Evolutionary conservation across 257 asterid genomes (phyloP).

Genomic region (Solanum piurae): DNA sequence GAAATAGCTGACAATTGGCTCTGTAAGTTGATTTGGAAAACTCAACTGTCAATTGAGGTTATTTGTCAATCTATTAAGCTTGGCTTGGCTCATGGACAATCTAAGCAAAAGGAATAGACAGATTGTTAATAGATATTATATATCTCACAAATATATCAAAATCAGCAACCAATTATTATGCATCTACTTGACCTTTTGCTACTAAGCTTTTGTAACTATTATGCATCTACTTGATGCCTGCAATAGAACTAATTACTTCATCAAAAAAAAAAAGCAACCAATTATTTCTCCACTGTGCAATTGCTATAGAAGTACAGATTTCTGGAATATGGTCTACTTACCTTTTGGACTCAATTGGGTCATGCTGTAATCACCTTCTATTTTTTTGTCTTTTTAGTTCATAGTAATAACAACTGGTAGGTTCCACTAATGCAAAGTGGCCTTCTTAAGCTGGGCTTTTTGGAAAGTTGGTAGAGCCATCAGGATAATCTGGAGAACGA

Average conservation of each 20-base stretch:
- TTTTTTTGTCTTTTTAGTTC: background rate
- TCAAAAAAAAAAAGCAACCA: no score
- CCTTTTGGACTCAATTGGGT: background rate
- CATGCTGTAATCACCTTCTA: background rate
- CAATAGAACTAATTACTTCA: no score
- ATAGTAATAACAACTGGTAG: background rate
- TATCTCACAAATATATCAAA: background rate
- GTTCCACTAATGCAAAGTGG: background rate
- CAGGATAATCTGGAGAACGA: background rate
- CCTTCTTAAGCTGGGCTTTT: background rate
- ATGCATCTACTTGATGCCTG: no score
- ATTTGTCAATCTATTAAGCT: background rate
- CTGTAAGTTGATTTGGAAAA: background rate
- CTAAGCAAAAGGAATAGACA: background rate
- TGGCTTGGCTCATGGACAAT: background rate
- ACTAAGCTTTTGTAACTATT: no score
- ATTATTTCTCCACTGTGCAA: background rate
- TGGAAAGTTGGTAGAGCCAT: background rate
- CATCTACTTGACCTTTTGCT: no score
- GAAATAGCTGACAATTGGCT: background rate
- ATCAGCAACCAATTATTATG: background rate
- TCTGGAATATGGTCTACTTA: background rate
- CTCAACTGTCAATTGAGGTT: background rate
- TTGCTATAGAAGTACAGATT: background rate
- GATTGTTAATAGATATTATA: background rate